phyloP scores from a whole-genome alignment of 208 protist genomes.

The Trypanosomatidae sp. region DNA sequence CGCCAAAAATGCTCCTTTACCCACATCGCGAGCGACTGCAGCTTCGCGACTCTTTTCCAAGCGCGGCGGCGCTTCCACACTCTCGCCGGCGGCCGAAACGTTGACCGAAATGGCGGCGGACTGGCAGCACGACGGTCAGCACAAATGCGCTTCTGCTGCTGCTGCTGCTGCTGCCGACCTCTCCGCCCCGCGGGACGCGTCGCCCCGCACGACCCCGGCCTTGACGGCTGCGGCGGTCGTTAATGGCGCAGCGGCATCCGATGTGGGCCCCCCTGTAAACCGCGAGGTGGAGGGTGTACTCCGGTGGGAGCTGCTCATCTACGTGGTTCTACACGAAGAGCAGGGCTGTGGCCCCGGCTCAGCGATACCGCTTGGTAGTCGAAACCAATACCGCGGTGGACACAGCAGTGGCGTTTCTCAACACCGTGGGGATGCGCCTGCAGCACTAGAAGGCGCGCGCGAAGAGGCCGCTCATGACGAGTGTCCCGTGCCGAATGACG shows the following conservation, averaged over 20 bases:
- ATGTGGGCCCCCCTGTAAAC: slow-evolving; percentile 2
- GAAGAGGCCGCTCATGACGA: slow-evolving; percentile 13
- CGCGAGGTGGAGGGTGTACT: slow-evolving; percentile 31
- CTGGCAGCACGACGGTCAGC: background rate
- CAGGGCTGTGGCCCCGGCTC: background rate
- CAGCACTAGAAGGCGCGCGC: background rate
- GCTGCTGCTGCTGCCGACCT: background rate
- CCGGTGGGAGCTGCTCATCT: slow-evolving; percentile 70
- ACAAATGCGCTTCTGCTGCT: slow-evolving; percentile 6
- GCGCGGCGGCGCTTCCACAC: background rate
- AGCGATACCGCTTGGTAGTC: no score
- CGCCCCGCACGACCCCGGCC: background rate
- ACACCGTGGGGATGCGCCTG: background rate
- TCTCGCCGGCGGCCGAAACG: background rate
- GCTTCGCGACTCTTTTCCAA: background rate
- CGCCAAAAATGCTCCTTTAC: background rate
- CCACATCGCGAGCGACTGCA: background rate
- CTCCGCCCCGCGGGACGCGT: no score
- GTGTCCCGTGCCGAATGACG: slow-evolving; percentile 11
- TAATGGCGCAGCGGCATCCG: background rate
- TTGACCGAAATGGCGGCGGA: background rate
- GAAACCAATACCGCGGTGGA: background rate
- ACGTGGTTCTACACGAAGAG: slow-evolving; percentile 18
- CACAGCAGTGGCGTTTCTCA: background rate
- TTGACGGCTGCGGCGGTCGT: background rate